A percentile compares a stretch with the other conserved stretches of the same genome.
Evolutionary conservation across 768 basidiomycete species (phyloP).

Genomic region (Coprinellus micaceus): DNA sequence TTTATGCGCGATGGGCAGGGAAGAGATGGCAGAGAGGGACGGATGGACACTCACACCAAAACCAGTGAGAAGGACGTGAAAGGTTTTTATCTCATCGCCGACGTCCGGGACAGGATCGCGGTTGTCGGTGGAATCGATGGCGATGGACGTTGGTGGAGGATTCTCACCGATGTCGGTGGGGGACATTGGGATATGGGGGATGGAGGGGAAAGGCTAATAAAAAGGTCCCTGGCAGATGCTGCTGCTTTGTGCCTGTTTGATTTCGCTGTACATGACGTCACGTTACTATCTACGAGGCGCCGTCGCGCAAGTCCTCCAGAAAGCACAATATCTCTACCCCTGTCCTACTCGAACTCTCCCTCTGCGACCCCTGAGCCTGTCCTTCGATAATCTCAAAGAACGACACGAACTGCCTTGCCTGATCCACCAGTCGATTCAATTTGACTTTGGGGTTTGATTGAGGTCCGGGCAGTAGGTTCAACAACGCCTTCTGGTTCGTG

Average conservation of each 20-base stretch:
- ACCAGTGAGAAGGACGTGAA: conserved; percentile 34
- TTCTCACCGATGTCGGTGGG: neutral
- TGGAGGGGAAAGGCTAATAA: neutral
- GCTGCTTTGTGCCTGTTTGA: neutral
- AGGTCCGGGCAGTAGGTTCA: conserved; percentile 25
- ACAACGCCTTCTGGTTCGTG: conserved; percentile 33
- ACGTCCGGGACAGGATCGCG: neutral
- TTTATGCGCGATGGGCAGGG: neutral
- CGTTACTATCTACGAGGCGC: neutral
- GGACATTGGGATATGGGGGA: neutral
- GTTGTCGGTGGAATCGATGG: neutral
- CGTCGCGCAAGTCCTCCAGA: conserved; percentile 42
- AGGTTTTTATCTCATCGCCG: conserved; percentile 11
- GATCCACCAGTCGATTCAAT: conserved; percentile 35
- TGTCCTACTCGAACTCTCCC: conserved; percentile 30
- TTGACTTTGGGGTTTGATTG: conserved; percentile 20
- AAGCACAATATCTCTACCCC: conserved; percentile 51
- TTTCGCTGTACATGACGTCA: conserved; percentile 4
- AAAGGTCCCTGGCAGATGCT: neutral
- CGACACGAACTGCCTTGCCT: conserved; percentile 46
- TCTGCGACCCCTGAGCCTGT: conserved; percentile 14
- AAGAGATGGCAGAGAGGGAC: neutral
- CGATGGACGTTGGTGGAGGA: no score
- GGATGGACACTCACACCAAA: conserved; percentile 29
- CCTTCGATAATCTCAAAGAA: conserved; percentile 35